phyloP scores from a whole-genome alignment of 2,329 filamentous ascomycete genomes.

The Phyllosticta paracitricarpa region DNA sequence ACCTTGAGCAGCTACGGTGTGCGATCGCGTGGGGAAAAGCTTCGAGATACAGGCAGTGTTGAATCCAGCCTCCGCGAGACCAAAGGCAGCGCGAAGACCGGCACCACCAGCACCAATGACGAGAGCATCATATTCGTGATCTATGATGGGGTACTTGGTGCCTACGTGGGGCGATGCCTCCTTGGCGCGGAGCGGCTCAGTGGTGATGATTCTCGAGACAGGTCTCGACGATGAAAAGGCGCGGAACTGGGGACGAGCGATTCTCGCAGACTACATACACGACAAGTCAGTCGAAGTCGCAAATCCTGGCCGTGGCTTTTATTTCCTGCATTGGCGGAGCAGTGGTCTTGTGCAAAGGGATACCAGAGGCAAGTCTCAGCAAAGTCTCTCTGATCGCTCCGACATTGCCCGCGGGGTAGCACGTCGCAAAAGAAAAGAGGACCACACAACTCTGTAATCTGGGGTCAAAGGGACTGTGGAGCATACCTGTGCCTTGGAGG shows the following conservation, averaged over 20 bases:
- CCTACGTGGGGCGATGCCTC: constrained; percentile 81
- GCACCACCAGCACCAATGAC: constrained; percentile 80
- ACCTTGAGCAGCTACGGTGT: constrained; percentile 67
- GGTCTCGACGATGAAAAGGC: constrained; percentile 81
- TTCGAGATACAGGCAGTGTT: constrained; percentile 82
- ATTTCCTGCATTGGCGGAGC: background rate
- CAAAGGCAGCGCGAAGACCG: constrained; percentile 73
- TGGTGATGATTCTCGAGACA: constrained; percentile 75
- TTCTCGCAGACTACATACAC: constrained; percentile 51
- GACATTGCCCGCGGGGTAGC: background rate
- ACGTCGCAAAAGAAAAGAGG: background rate
- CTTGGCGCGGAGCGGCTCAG: constrained; percentile 79
- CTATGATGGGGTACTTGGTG: constrained; percentile 92
- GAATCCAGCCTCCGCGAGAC: constrained; percentile 79
- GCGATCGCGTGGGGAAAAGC: constrained; percentile 75
- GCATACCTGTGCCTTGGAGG: constrained; percentile 8
- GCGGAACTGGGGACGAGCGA: constrained; percentile 56
- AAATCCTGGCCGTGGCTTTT: background rate
- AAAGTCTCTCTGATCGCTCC: background rate
- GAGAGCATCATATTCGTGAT: constrained; percentile 97
- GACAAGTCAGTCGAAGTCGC: background rate
- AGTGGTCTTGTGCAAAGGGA: background rate
- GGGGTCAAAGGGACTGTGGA: background rate
- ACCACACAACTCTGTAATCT: background rate
- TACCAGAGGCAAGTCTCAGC: background rate